Base-by-base conservation (phyloP, 371 early-diverging fungal species). In the Mucor saturninus region DNA sequence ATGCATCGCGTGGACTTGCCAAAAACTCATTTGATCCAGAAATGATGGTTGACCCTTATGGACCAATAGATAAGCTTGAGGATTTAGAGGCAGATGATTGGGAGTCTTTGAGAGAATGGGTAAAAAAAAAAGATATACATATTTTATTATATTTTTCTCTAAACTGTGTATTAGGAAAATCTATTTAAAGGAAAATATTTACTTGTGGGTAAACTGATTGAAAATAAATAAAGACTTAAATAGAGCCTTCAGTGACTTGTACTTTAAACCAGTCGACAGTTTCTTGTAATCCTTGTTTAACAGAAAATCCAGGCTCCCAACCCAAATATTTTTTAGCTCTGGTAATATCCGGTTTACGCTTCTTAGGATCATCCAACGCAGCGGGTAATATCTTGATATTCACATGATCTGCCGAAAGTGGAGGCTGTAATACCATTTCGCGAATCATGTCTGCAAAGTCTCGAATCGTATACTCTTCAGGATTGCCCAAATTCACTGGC, bases 11-110 rank as follows among this genome's bases (percentile, higher is more conserved):
- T 45, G 91, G 96, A 2, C 72, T 97, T 55, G 93, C 96, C 45
- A 93, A 92, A 71, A 87, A 93, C 70, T 93, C 95, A 38, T 96
- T 97, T 76, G 95, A 95, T 69, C 68, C 73, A 43, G 88, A 89
- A 0, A 86, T 96, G 85, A 75, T 94, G 38, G 77, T 78, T 2
- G 86, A 89, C 38, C 72, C 93, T 26, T 81, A 90, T 46, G 79
- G 80, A 2, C 89, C 95, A 4, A 89, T 96, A 38, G 97, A 97
- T 69, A 81, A 72, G 50, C 79, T 97, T 26, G 88, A 87, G 31
- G 92, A 95, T 62, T 71, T 97, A 55, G 75, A 75, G 5, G 80
- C 74, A 3, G 92, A 91, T 21, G 95, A 97, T 65, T 74, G 81
- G 72, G 87, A 91, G 43, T 72, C 91, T 0, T 68, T 96, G 56